These are phyloP conservation scores for Paralagenidium karlingii DNA, from an alignment of 352 stramenopile genomes.

Conservation along the genomic window DNA sequence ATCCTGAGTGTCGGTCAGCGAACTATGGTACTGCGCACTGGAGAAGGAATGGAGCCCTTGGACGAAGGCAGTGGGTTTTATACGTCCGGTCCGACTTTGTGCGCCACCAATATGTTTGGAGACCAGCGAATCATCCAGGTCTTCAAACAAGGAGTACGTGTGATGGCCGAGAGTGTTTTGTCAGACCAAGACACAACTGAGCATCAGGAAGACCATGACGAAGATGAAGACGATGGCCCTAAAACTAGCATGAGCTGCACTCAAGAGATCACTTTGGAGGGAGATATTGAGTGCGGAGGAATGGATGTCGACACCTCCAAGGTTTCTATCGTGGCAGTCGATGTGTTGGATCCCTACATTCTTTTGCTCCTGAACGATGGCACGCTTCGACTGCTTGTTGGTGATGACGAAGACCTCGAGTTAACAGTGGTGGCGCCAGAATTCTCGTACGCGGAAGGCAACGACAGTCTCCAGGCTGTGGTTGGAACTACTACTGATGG, in stretches of 20 bases:
- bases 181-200: conserved; percentile 18
- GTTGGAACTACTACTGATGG: too few species aligned
- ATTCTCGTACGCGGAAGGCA: conserved; percentile 31
- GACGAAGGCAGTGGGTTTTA: conserved; percentile 80
- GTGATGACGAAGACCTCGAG: conserved; percentile 72
- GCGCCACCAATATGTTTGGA: conserved; percentile 66
- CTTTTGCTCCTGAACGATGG: conserved; percentile 69
- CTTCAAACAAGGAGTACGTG: conserved; percentile 69
- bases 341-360: conserved; percentile 78
- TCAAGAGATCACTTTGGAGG: conserved; percentile 73
- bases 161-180: conserved; percentile 62
- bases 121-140: conserved; percentile 78
- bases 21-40: conserved; percentile 77
- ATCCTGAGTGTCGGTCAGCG: conserved; percentile 70
- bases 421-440: conserved; percentile 68
- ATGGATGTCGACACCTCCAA: conserved; percentile 69
- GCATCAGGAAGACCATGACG: conserved; percentile 18
- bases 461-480: too few species aligned
- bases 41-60: conserved; percentile 73
- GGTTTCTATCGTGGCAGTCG: conserved; percentile 70
- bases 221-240: conserved; percentile 43
- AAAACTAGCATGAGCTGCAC: conserved; percentile 63
- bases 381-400: conserved; percentile 66
- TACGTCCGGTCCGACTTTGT: conserved; percentile 62
- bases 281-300: conserved; percentile 62